Conservation (phyloP, 768 basidiomycete genomes). For the Termitomyces sp. region DNA sequence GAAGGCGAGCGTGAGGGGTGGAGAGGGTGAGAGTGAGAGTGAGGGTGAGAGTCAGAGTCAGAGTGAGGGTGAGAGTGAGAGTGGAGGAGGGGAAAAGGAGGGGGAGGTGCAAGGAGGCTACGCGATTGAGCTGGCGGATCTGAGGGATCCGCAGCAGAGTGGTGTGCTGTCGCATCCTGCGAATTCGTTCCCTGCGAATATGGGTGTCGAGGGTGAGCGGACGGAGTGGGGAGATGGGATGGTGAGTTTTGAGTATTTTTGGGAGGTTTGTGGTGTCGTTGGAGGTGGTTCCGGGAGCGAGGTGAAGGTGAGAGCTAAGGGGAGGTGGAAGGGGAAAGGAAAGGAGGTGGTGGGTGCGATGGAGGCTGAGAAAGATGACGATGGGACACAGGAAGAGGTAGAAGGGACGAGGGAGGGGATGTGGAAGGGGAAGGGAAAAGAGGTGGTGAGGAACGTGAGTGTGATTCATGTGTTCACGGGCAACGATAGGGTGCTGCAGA, state of each 20-base stretch:
- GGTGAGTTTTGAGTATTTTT: conserved; percentile 28
- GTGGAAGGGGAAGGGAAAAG: not conserved
- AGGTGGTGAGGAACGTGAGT: conserved; percentile 7
- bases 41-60: not conserved
- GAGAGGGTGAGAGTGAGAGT: too few relatives aligned
- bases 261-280: not conserved
- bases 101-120: conserved; percentile 13
- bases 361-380: conserved; percentile 7
- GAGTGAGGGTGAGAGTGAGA: not conserved
- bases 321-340: not conserved
- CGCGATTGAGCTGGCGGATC: conserved; percentile 20
- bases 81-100: not conserved
- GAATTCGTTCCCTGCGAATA: conserved; percentile 20
- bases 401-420: not conserved
- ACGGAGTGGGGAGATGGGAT: conserved; percentile 26
- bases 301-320: not conserved
- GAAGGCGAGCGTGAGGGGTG: not conserved
- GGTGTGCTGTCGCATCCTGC: conserved; percentile 26
- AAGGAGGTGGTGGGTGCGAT: not conserved
- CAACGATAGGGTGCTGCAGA: conserved; percentile 37
- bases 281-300: not conserved
- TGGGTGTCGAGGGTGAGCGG: conserved; percentile 9
- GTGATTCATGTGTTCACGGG: conserved; percentile 45
- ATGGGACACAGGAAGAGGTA: not conserved
- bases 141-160: conserved; percentile 32